Evolutionary conservation across 768 basidiomycete genomes (phyloP), one percentile per base, ranked within the genome.

Genomic region (Russula griseocarnosa): DNA sequence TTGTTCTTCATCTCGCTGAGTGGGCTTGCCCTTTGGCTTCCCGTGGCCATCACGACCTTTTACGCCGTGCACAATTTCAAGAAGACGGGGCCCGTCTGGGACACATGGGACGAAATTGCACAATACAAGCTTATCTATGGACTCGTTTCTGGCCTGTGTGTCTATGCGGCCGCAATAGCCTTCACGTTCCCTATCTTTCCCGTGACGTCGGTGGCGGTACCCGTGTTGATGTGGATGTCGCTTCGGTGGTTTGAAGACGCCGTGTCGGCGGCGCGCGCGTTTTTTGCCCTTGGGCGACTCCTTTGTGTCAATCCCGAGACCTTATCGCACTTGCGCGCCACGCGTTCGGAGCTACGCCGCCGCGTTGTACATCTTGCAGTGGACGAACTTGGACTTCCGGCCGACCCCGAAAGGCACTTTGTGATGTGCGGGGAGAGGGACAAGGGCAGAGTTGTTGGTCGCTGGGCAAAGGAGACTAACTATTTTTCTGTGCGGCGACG

Each of bases 101-200:
- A 94, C 71, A 92, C 90, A 0, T 92, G 85, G 82, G 92, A 94
- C 70, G 92, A 94, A 72, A 91, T 94, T 66, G 90, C 92, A 13
- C 90, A 94, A 71, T 90, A 91, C 74, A 94, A 93, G 73, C 85
- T 94, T 58, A 83, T 87, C 24, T 92, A 91, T 69, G 93, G 93
- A 11, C 80, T 94, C 38, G 69, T 86, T 10, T 86, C 90, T 0
- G 91, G 90, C 1, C 63, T 89, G 4, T 76, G 80, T 58, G 89
- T 92, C 34, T 92, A 90, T 84, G 58, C 79, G 38, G 64, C 73
- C 20, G 74, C 81, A 14, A 75, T 85, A 32, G 40, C 85, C 40
- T 40, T 86, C 47, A 90, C 90, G 0, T 78, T 88, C 69, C 88
- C 85, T 3, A 73, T 88, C 66, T 79, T 84, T 9, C 71, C 74